Evolutionary conservation across 495 filamentous ascomycete genomes (phyloP).

Genomic region (Achaetomiella virescens): DNA sequence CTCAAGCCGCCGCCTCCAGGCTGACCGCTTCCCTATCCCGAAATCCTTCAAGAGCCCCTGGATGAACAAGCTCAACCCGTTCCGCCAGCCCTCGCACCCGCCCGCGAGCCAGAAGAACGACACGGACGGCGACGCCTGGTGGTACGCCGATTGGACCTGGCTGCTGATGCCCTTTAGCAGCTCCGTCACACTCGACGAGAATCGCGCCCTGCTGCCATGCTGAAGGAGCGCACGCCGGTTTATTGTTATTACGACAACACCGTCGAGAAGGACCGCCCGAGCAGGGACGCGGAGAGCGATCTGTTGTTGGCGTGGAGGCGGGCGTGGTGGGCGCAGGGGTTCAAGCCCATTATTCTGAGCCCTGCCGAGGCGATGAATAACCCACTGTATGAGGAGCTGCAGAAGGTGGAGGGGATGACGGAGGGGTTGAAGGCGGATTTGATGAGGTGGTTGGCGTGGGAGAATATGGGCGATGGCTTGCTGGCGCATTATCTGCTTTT

Average conservation of each 20-base stretch:
- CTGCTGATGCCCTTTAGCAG: slow-evolving; percentile 77
- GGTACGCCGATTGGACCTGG: slow-evolving; percentile 89
- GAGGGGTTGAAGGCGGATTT: slow-evolving; percentile 61
- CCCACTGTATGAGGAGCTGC: slow-evolving; percentile 64
- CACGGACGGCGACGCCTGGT: slow-evolving; percentile 68
- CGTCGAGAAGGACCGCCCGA: slow-evolving; percentile 52
- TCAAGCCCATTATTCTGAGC: slow-evolving; percentile 75
- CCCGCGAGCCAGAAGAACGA: slow-evolving; percentile 70
- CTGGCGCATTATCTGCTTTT: slow-evolving; percentile 73
- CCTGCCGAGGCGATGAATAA: slow-evolving; percentile 81
- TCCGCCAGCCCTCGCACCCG: slow-evolving; percentile 65
- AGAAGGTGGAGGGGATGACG: slow-evolving; percentile 47
- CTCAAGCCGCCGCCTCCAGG: slow-evolving; percentile 30
- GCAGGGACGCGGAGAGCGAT: slow-evolving; percentile 64
- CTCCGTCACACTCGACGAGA: slow-evolving; percentile 76
- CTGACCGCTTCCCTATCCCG: slow-evolving; percentile 38
- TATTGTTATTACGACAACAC: slow-evolving; percentile 87
- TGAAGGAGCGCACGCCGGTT: slow-evolving; percentile 65
- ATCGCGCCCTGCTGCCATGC: slow-evolving; percentile 74
- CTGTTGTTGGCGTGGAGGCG: slow-evolving; percentile 82
- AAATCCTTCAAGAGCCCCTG: slow-evolving; percentile 41
- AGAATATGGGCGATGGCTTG: slow-evolving; percentile 80
- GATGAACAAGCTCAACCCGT: slow-evolving; percentile 46
- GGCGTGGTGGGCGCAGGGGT: slow-evolving; percentile 92
- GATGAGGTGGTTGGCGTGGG: slow-evolving; percentile 88